Conservation (phyloP, 2,329 filamentous ascomycete genomes). For the Mycosphaerella sp. region DNA sequence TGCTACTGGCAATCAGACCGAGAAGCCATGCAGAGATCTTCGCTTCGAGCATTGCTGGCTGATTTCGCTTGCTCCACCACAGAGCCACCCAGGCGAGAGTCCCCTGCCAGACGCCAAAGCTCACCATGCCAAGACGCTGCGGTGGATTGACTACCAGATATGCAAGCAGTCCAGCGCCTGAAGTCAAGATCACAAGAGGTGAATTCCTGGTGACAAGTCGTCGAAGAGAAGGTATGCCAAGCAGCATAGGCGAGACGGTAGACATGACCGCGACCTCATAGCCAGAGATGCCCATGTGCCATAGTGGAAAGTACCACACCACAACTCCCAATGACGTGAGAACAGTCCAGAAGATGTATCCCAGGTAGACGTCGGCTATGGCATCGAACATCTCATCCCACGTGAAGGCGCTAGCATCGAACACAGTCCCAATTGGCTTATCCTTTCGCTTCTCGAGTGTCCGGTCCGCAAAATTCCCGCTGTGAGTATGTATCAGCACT, state of each 20-base stretch:
- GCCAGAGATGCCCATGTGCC: conserved; percentile 98
- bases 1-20: conserved; percentile 75
- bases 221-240: conserved; percentile 64
- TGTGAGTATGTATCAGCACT: conserved; percentile 15
- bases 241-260: conserved; percentile 71
- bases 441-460: conserved; percentile 52
- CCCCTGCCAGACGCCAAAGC: conserved; percentile 71
- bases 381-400: conserved; percentile 72
- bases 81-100: conserved; percentile 80
- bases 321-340: conserved; percentile 81
- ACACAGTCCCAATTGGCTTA: conserved; percentile 63
- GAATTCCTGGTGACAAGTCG: conserved; percentile 59
- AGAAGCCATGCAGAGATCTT: conserved; percentile 73
- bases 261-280: conserved; percentile 87
- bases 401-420: conserved; percentile 60
- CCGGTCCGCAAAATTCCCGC: conserved; percentile 29
- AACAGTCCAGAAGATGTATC: conserved; percentile 93
- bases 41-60: conserved; percentile 69
- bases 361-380: conserved; percentile 82
- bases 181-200: conserved; percentile 61
- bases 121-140: conserved; percentile 70
- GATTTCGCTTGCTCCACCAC: conserved; percentile 68
- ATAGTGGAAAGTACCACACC: conserved; percentile 97
- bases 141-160: conserved; percentile 69
- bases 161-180: conserved; percentile 70